These are phyloP conservation scores for Asterochloris erici DNA, from an alignment of 139 green algal genomes.

Conservation along the genomic window DNA sequence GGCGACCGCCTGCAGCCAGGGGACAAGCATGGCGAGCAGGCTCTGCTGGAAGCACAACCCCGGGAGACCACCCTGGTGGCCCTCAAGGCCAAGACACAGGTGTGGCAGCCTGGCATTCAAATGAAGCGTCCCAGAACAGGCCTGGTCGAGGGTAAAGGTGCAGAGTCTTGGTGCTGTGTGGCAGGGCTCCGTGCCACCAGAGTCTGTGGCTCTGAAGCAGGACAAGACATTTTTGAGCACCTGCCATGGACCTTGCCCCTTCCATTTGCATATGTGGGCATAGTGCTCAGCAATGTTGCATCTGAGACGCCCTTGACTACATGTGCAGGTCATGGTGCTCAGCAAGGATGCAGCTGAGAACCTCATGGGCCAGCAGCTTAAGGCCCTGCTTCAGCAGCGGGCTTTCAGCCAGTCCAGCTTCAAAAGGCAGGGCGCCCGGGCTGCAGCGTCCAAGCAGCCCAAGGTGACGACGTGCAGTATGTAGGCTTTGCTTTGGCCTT, in stretches of 20 bases:
- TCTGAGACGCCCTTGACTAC: no score
- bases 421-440: not conserved
- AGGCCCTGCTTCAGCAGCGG: slow-evolving; percentile 19
- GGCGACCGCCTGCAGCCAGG: slow-evolving; percentile 3
- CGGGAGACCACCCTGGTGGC: slow-evolving; percentile 6
- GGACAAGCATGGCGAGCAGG: slow-evolving; percentile 11
- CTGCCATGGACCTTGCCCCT: no score
- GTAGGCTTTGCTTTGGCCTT: no score
- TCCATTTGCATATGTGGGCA: no score
- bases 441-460: no score
- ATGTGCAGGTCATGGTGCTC: slow-evolving; percentile 11
- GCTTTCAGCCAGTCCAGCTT: not conserved
- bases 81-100: slow-evolving; percentile 12
- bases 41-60: slow-evolving; percentile 1
- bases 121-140: not conserved
- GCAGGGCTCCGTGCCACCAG: no score
- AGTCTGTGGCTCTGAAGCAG: no score
- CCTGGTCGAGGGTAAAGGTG: no score
- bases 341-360: slow-evolving; percentile 5
- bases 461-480: no score
- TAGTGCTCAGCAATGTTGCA: no score
- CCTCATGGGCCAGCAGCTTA: slow-evolving; percentile 1
- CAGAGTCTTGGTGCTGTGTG: no score
- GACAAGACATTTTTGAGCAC: no score
- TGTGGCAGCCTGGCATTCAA: not conserved